These are phyloP conservation scores for Sclerotinia minor DNA, from an alignment of 2,329 filamentous ascomycete genomes.

Conservation along the genomic window DNA sequence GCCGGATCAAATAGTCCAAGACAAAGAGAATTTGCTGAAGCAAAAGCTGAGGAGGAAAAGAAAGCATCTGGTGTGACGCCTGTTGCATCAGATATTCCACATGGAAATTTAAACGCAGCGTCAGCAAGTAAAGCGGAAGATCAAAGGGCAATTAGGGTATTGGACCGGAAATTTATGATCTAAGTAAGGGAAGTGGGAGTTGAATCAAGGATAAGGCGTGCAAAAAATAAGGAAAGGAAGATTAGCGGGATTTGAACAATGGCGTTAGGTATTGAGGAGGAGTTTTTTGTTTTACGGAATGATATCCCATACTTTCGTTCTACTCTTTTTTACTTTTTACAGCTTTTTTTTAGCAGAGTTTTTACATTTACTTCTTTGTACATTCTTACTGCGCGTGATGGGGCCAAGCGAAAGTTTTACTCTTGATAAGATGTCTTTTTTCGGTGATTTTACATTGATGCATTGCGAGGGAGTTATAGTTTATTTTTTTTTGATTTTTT, in stretches of 20 bases:
- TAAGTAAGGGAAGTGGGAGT: neutral
- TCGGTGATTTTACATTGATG: neutral
- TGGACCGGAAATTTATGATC: conserved; percentile 58
- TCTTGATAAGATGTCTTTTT: neutral
- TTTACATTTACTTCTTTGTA: conserved; percentile 8
- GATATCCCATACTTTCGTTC: conserved; percentile 25
- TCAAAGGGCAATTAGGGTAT: conserved; percentile 62
- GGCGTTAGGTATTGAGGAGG: conserved; percentile 14
- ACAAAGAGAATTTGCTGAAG: conserved; percentile 39
- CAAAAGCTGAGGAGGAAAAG: conserved; percentile 40
- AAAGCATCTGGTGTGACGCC: neutral
- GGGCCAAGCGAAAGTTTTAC: neutral
- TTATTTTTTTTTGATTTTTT: neutral
- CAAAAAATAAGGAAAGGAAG: conserved; percentile 18
- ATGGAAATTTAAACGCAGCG: conserved; percentile 51
- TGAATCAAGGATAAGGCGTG: conserved; percentile 10
- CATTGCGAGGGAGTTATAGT: conserved; percentile 15
- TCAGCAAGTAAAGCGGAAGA: conserved; percentile 57
- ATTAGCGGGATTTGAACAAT: neutral
- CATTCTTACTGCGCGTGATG: neutral
- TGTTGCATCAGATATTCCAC: conserved; percentile 50
- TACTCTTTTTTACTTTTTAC: conserved; percentile 8
- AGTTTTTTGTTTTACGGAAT: conserved; percentile 20
- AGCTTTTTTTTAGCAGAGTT: conserved; percentile 1
- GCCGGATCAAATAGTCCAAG: conserved; percentile 37